Evolutionary conservation across 345 rosid species (phyloP), one percentile per base, ranked within the genome.

Genomic region (Raphanus raphanistrum): DNA sequence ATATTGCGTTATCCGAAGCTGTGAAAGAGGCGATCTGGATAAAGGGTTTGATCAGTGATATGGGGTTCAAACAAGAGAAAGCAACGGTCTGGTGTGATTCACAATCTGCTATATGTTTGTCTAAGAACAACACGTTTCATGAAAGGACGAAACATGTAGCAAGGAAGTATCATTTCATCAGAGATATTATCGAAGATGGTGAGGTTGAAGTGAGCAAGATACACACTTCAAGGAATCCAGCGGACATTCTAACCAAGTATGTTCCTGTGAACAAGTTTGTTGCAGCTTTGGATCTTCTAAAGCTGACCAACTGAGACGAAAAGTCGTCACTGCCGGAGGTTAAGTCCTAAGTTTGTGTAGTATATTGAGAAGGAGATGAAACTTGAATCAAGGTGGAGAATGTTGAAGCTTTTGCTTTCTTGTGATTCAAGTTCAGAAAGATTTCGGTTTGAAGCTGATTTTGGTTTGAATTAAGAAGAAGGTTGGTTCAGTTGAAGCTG

Each of bases 311-410:
- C 11, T 12, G 16, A 25, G 55, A 36, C 38, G 55, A 41, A 66
- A 17, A 4, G 3, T 4, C 55, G 21, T 6, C 33, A 0, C 45
- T 5, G 55, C 11, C 32, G n/a, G 33, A 66, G 55, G 70, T 66
- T 41, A 38, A 41, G 27, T 66, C 17, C 70, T 0, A 66, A 10
- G 32, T 9, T 0, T 0, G 70, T 66, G 17, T 15, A 21, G 1
- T 65, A 38, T 65, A 1, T 66, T 66, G 55, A 41, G 70, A 11
- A 45, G 0, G 17, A 66, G 70, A 66, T 66, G 55, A 66, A 66
- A 66, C 54, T 38, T 38, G 69, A 65, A 65, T 65, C 54, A 65
- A 65, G 16, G 32, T 38, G 69, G 69, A 65, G 26, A 36, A 21
- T 65, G 54, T 65, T 65, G 16, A 6, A 21, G 32, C 50, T 36